Percentiles rank a stretch among this genome's conserved stretches.
These are phyloP conservation scores for Backusella australiensis DNA, from an alignment of 192 early-diverging fungal species.

Conservation along the genomic window DNA sequence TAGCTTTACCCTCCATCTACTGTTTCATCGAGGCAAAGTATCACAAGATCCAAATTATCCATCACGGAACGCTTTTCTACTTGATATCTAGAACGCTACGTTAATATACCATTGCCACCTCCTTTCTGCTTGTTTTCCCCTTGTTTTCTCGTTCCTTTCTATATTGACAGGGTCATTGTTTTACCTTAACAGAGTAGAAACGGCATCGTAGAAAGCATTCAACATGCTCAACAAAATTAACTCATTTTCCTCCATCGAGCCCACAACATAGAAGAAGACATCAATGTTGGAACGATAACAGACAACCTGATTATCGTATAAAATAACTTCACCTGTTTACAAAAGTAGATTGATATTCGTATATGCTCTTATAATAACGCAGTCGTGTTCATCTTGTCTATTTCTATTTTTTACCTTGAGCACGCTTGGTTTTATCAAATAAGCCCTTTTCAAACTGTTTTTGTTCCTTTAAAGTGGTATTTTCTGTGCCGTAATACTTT, in stretches of 20 bases:
- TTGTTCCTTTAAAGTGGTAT: conserved; percentile 74
- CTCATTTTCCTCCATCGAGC: conserved; percentile 92
- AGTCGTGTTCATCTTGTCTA: not conserved
- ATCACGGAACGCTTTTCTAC: conserved; percentile 88
- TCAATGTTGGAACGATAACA: conserved; percentile 85
- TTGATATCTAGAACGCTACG: conserved; percentile 60
- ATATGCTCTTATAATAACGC: not conserved
- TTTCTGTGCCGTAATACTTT: conserved; percentile 79
- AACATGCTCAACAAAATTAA: conserved; percentile 78
- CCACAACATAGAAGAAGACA: conserved; percentile 89
- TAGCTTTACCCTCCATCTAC: conserved; percentile 85
- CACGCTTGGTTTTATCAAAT: conserved; percentile 88
- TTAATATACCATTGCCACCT: not conserved
- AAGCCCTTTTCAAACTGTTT: conserved; percentile 89
- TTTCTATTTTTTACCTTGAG: conserved; percentile 49
- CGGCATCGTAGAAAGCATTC: conserved; percentile 80
- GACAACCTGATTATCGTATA: conserved; percentile 91
- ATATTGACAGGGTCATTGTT: not conserved
- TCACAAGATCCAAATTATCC: conserved; percentile 90
- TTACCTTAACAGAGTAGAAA: conserved; percentile 81
- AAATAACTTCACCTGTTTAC: conserved; percentile 78
- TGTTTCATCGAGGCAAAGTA: conserved; percentile 89
- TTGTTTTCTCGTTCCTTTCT: not conserved
- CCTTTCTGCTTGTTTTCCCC: not conserved
- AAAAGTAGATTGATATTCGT: not conserved